These are phyloP conservation scores for Arthrobotrys iridis DNA, from an alignment of 2,329 filamentous ascomycete species.

Conservation along the genomic window DNA sequence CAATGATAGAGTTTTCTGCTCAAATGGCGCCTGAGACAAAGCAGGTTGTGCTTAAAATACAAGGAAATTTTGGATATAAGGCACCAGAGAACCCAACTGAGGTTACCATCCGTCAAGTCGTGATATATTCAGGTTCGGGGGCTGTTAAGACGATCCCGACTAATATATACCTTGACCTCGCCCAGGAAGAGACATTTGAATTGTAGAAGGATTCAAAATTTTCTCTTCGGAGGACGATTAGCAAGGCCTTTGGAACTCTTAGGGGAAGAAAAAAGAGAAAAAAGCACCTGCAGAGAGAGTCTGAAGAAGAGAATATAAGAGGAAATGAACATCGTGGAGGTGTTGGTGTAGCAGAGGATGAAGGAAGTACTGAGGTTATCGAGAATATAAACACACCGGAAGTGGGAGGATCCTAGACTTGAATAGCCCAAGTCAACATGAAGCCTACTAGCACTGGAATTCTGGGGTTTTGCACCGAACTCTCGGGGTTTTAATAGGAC, in stretches of 20 bases:
- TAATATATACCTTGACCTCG: neutral
- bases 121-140: neutral
- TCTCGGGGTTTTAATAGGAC: too few species aligned
- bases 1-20: slow-evolving; percentile 18
- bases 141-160: neutral
- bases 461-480: too few species aligned
- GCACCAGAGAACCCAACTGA: neutral
- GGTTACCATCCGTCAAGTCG: slow-evolving; percentile 19
- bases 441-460: too few species aligned
- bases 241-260: neutral
- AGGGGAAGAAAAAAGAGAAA: neutral
- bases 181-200: neutral
- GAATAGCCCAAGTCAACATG: too few species aligned
- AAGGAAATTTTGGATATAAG: slow-evolving; percentile 16
- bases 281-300: neutral
- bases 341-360: too few species aligned
- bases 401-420: too few species aligned
- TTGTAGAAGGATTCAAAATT: slow-evolving; percentile 1
- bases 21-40: neutral
- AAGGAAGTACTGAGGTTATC: too few species aligned
- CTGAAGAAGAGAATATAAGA: neutral
- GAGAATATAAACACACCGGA: too few species aligned
- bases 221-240: neutral
- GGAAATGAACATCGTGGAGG: too few species aligned
- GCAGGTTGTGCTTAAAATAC: neutral